phyloP scores from a whole-genome alignment of 2,329 filamentous ascomycete genomes.

The Penicillium sp. region DNA sequence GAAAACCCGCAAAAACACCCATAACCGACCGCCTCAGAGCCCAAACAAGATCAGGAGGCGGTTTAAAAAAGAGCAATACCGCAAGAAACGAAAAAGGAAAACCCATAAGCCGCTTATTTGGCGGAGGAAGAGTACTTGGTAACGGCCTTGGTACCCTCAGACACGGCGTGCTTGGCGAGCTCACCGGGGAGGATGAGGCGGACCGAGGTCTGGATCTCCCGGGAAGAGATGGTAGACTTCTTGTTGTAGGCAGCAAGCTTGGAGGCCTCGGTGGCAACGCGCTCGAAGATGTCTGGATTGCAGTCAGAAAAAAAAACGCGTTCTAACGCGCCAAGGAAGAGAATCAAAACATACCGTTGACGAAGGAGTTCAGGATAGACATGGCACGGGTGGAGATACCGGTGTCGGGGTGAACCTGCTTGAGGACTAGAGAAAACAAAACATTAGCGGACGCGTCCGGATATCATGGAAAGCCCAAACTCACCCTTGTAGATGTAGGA shows the following conservation, averaged over 20 bases:
- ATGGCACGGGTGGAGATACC: slow-evolving; percentile 99
- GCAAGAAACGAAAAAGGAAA: slow-evolving; percentile 53
- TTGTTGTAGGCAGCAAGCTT: slow-evolving; percentile 99
- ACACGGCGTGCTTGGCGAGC: slow-evolving; percentile 98
- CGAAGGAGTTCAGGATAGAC: slow-evolving; percentile 99
- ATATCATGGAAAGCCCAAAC: slow-evolving; percentile 29
- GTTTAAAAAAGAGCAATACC: slow-evolving; percentile 40
- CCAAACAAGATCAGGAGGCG: slow-evolving; percentile 41
- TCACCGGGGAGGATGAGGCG: slow-evolving; percentile 97
- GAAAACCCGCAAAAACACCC: slow-evolving; percentile 44
- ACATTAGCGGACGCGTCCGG: slow-evolving; percentile 10
- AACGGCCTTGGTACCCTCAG: slow-evolving; percentile 98
- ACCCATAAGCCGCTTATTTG: slow-evolving; percentile 66
- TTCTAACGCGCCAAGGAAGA: not conserved
- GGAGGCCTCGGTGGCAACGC: slow-evolving; percentile 94
- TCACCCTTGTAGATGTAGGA: slow-evolving; percentile 99
- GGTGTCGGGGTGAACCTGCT: slow-evolving; percentile 99
- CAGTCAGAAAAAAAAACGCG: not conserved
- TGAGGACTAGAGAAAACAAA: slow-evolving; percentile 65
- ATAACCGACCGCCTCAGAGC: slow-evolving; percentile 43
- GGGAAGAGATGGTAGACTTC: slow-evolving; percentile 99
- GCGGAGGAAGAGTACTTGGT: slow-evolving; percentile 99
- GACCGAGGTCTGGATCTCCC: slow-evolving; percentile 99
- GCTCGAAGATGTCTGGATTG: slow-evolving; percentile 87
- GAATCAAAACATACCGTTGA: slow-evolving; percentile 72